phyloP scores from a whole-genome alignment of 78 protist genomes.

The Dictyostelium firmibasis region DNA sequence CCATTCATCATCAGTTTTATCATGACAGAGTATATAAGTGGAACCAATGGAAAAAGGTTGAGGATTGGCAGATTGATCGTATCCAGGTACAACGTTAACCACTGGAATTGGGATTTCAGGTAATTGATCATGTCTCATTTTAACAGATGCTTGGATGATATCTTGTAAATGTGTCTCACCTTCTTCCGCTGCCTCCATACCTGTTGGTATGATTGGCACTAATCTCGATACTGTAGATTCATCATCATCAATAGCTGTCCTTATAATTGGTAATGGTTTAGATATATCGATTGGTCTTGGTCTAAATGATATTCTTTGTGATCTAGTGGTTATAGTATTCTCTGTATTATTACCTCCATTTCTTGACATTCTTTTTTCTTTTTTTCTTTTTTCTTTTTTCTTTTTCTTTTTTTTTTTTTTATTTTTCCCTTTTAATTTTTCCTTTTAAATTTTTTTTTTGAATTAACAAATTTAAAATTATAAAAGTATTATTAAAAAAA shows the following conservation, averaged over 20 bases:
- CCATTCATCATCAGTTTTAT: conserved; percentile 36
- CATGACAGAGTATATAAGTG: conserved; percentile 30
- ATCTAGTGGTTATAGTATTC: neutral
- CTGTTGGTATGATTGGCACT: conserved; percentile 43
- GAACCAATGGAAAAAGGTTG: neutral
- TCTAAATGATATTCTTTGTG: conserved; percentile 54
- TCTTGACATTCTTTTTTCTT: neutral
- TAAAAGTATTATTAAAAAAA: neutral
- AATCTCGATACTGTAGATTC: neutral
- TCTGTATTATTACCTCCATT: neutral
- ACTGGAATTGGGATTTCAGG: conserved; percentile 76
- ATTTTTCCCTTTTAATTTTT: too few species aligned
- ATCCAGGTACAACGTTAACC: conserved; percentile 37
- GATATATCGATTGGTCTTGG: conserved; percentile 77
- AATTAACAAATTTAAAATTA: neutral
- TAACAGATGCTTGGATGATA: conserved; percentile 21
- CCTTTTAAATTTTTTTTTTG: neutral
- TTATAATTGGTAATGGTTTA: conserved; percentile 61
- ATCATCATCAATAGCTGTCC: conserved; percentile 58
- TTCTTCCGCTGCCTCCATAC: conserved; percentile 64
- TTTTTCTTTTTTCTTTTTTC: neutral
- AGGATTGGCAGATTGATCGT: conserved; percentile 33
- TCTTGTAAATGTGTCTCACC: conserved; percentile 49
- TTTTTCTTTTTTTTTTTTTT: neutral
- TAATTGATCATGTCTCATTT: conserved; percentile 1